phyloP scores from a whole-genome alignment of 2,329 filamentous ascomycete genomes.

The Trichoderma citrinoviride region DNA sequence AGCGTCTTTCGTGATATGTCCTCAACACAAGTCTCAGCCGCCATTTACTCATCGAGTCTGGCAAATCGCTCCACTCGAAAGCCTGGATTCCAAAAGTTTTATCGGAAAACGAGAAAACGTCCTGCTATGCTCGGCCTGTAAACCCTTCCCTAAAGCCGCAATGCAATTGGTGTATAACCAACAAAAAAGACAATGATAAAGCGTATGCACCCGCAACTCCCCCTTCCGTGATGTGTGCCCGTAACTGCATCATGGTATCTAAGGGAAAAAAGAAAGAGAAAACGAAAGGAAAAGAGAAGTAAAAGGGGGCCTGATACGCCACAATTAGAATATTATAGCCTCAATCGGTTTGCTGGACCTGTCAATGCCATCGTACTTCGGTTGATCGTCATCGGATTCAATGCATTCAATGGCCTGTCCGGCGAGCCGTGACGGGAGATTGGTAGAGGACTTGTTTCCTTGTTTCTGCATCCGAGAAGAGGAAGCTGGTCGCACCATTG shows the following conservation, averaged over 20 bases:
- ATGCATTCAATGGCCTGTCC: conserved; percentile 29
- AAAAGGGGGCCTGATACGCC: too few species aligned
- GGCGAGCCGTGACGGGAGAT: neutral
- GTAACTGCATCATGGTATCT: neutral
- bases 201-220: neutral
- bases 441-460: neutral
- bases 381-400: conserved; percentile 24
- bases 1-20: neutral
- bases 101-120: neutral
- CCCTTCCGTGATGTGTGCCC: neutral
- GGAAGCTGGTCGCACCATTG: neutral
- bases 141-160: neutral
- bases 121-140: conserved; percentile 11
- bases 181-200: neutral
- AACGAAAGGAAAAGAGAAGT: neutral
- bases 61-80: neutral
- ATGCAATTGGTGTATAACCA: neutral
- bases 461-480: neutral
- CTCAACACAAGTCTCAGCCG: neutral
- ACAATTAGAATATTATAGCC: neutral
- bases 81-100: neutral
- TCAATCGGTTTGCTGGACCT: conserved; percentile 26
- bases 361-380: conserved; percentile 37
- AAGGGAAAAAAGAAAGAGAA: neutral
- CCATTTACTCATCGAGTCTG: neutral